phyloP scores from a whole-genome alignment of 2,329 filamentous ascomycete species.

The Epichloe coenophiala region DNA sequence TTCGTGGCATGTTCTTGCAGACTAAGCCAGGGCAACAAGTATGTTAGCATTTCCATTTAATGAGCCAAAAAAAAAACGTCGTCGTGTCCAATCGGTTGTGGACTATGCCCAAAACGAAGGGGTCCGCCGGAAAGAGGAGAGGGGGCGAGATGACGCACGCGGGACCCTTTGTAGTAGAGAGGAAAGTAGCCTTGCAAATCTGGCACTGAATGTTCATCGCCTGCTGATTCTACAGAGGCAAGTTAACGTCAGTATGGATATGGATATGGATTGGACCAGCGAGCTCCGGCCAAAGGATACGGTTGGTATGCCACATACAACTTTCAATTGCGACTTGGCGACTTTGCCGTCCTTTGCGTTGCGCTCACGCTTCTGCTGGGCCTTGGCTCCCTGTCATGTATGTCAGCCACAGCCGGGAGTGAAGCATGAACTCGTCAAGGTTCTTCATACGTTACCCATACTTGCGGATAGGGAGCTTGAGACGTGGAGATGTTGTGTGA shows the following conservation, averaged over 20 bases:
- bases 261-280: not conserved
- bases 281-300: not conserved
- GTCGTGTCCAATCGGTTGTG: not conserved
- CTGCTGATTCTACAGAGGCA: constrained; percentile 47
- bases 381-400: constrained; percentile 44
- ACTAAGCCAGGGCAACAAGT: constrained; percentile 18
- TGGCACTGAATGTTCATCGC: constrained; percentile 67
- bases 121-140: not conserved
- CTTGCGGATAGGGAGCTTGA: not conserved
- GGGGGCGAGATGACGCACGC: constrained; percentile 34
- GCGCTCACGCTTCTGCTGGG: constrained; percentile 60
- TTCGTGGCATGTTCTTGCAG: constrained; percentile 60
- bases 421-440: not conserved
- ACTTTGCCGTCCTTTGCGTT: constrained; percentile 45
- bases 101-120: not conserved
- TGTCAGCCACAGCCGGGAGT: not conserved
- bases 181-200: constrained; percentile 65
- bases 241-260: not conserved
- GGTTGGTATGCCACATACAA: constrained; percentile 31
- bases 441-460: constrained; percentile 3
- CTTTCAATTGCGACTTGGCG: constrained; percentile 56
- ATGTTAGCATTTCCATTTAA: not conserved
- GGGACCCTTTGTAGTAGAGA: constrained; percentile 62
- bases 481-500: not conserved
- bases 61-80: not conserved